phyloP scores from a whole-genome alignment of 2,329 filamentous ascomycete genomes.

The Epichloe festucae region DNA sequence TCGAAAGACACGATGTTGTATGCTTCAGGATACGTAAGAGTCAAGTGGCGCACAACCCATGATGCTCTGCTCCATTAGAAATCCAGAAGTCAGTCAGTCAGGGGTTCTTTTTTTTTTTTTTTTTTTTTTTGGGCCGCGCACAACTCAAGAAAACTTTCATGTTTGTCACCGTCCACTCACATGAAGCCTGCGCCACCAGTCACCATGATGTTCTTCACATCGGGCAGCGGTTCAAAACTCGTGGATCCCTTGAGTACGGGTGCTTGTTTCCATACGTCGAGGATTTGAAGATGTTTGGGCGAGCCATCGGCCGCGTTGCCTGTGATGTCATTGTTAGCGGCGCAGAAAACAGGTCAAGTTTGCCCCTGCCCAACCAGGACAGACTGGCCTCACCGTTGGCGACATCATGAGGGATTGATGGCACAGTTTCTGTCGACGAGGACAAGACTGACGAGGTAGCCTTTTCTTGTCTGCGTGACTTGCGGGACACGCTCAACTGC shows the following conservation, averaged over 20 bases:
- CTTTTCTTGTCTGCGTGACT: background rate
- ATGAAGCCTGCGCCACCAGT: conserved; percentile 80
- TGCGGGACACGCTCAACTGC: conserved; percentile 4
- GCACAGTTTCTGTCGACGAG: conserved; percentile 2
- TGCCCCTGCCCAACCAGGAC: background rate
- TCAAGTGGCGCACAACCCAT: conserved; percentile 71
- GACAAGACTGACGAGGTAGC: background rate
- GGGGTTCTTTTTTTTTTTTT: background rate
- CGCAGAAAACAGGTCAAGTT: too few species aligned
- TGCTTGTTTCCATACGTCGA: conserved; percentile 57
- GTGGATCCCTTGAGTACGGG: conserved; percentile 58
- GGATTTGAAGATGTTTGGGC: conserved; percentile 39
- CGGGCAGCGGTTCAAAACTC: conserved; percentile 52
- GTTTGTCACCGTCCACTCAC: conserved; percentile 32
- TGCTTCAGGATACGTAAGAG: conserved; percentile 55
- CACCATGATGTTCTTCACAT: conserved; percentile 70
- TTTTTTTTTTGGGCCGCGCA: background rate
- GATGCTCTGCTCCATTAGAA: conserved; percentile 44
- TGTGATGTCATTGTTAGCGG: background rate
- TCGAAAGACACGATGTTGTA: conserved; percentile 78
- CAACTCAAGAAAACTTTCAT: background rate
- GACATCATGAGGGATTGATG: conserved; percentile 2
- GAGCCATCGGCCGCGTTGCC: conserved; percentile 14
- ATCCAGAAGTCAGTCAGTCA: background rate
- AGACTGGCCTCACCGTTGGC: conserved; percentile 6